Percentiles rank a stretch among this genome's conserved stretches.
Conservation (phyloP, 495 filamentous ascomycete genomes). For the Penicillium ochrochloron region DNA sequence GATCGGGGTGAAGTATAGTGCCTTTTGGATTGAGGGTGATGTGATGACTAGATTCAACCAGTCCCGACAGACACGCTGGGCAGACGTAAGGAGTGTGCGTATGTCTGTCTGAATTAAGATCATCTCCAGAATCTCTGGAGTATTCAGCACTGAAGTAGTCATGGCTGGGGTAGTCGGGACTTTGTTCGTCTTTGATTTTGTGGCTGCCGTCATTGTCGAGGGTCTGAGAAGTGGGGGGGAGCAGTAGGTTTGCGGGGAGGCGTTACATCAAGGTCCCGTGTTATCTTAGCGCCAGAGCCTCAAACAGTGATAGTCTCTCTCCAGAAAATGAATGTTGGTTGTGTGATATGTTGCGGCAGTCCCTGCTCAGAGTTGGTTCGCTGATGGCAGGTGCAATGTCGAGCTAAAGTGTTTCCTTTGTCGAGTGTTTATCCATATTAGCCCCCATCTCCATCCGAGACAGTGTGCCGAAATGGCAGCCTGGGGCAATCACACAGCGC, state of each 20-base stretch:
- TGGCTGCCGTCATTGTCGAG: not conserved
- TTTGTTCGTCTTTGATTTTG: not conserved
- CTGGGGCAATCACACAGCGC: not conserved
- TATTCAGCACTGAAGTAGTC: slow-evolving; percentile 6
- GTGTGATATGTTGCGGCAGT: not conserved
- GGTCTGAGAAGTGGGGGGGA: not conserved
- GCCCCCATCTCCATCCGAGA: not conserved
- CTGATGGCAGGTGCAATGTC: no score
- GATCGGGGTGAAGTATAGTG: slow-evolving; percentile 23
- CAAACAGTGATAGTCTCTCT: not conserved
- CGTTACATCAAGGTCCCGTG: not conserved
- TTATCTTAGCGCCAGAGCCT: not conserved
- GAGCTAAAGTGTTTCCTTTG: no score
- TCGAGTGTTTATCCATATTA: no score
- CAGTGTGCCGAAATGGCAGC: not conserved
- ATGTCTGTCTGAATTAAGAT: slow-evolving; percentile 18
- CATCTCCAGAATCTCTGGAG: slow-evolving; percentile 20
- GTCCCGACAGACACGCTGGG: slow-evolving; percentile 17
- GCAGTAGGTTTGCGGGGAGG: not conserved
- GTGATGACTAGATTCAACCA: slow-evolving; percentile 15
- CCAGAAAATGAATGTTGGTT: not conserved
- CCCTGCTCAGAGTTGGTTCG: no score
- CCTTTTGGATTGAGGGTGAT: slow-evolving; percentile 20
- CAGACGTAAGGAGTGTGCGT: slow-evolving; percentile 21
- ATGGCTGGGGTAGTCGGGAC: slow-evolving; percentile 2